Base-by-base conservation (phyloP, 2,329 filamentous ascomycete species). In the Albophoma yamanashiensis region DNA sequence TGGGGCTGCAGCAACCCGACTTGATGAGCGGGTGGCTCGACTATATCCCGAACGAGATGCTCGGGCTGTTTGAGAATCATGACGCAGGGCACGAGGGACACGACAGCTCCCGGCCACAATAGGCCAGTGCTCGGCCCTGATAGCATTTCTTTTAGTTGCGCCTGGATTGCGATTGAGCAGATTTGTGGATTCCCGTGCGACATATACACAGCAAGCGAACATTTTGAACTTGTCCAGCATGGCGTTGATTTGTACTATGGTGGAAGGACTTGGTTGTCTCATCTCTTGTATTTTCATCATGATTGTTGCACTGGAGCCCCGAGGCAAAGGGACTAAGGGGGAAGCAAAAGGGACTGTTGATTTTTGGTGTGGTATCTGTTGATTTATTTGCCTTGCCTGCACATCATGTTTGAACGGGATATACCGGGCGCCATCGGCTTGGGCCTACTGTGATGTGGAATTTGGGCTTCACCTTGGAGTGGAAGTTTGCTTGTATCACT, bases 1-100 rank as follows among this genome's bases (percentile, higher is more conserved):
- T 92, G 22, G 86, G 84, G 0, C 62, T 80, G 45, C 75, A 77
- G 1, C 74, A 76, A 1, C 82, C 85, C 20, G 87, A 90, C 52
- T 82, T 90, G 73, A 84, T 89, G 78, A 84, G 86, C 0, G 74
- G 74, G 4, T 92, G 89, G 87, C 76, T 92, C 14, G 89, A 91
- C 66, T 89, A 89, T 62, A 75, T 91, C 8, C 87, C 88, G 0
- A 81, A 81, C 31, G 86, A 89, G 67, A 80, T 89, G 62, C 67
- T 89, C 45, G 80, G 78, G 39, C 79, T 84, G 58, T 85, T 82
- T 65, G 79, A 79, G 9, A 66, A 69, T 36, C 69, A 72, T 14
- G 68, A 73, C 38, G 64, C 70, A 64, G 64, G 65, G 0, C 69
- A 69, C 5, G 62, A 62, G 4, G 63, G 64, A 8, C 64, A 62